A percentile compares a stretch with the other conserved stretches of the same genome.
Conservation (phyloP, 768 basidiomycete genomes). For the Kwoniella heveanensis region DNA sequence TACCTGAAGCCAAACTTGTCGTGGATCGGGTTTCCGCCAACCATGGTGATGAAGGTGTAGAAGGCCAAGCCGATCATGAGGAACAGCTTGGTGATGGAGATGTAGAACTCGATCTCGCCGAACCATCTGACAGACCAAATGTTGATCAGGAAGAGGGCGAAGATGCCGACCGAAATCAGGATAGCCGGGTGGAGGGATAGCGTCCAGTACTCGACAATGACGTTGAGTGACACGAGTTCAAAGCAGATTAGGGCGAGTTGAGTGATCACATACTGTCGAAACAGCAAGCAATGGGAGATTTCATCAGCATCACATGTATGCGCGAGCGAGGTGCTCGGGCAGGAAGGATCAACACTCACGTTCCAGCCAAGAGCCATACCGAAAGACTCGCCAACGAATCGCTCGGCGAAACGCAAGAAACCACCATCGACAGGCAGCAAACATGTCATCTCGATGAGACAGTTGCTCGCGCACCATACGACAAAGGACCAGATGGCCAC, state of each 20-base stretch:
- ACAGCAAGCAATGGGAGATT: not conserved
- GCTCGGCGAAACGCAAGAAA: constrained; percentile 30
- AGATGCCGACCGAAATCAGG: constrained; percentile 30
- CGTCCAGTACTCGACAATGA: constrained; percentile 39
- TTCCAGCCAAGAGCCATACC: constrained; percentile 45
- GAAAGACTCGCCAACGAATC: constrained; percentile 33
- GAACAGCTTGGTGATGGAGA: constrained; percentile 56
- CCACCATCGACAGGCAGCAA: constrained; percentile 35
- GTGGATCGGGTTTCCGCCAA: constrained; percentile 64
- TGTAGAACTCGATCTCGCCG: constrained; percentile 35
- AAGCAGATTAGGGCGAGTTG: constrained; percentile 35
- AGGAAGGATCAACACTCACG: constrained; percentile 10
- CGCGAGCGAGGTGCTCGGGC: too few species aligned
- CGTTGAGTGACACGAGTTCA: constrained; percentile 38
- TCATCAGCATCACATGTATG: too few species aligned
- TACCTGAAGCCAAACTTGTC: constrained; percentile 58
- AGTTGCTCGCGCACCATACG: constrained; percentile 28
- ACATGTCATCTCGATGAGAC: constrained; percentile 36
- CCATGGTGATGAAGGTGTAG: constrained; percentile 68
- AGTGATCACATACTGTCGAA: constrained; percentile 26
- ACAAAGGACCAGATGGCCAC: constrained; percentile 25
- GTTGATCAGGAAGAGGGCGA: constrained; percentile 19
- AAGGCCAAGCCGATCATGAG: constrained; percentile 61
- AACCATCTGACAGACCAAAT: constrained; percentile 25
- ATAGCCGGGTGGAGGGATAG: constrained; percentile 31